Base-by-base conservation (phyloP, 129 eudicot species). In the Mikania micrantha region DNA sequence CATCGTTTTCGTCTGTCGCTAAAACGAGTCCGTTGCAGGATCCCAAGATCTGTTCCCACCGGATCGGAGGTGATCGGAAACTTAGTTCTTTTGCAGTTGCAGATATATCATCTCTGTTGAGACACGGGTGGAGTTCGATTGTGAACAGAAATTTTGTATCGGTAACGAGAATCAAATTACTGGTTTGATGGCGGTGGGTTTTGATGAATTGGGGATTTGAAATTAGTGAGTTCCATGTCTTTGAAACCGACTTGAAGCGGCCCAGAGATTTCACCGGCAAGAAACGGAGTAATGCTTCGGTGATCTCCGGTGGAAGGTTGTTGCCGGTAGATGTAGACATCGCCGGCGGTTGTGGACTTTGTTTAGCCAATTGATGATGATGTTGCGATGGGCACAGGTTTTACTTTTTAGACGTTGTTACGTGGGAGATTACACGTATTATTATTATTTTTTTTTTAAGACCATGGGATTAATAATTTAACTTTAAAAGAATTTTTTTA, bases 21-120 rank as follows among this genome's bases (percentile, higher is more conserved):
- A 85, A 66, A 31, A 75, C 69, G 27, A 87, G 69, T 8, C 88
- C 95, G 36, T 87, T 79, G 60, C 84, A 84, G 13, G 91, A 84
- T 28, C 84, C 84, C 16, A 44, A 70, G 2, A 81, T 41, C 19
- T 31, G 63, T 36, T 75, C 48, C 63, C 73, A 73, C 8, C 4
- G 1, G 25, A 32, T 67, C 31, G 29, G 27, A 34, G 20, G 41
- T 27, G 49, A 54, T 27, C 12, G 54, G 65, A 75, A 74, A 25
- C 13, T 48, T 21, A 84, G 50, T 67, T 72, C 45, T 15, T 28
- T 77, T 9, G 68, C 57, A 10, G 69, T 69, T 5, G 5, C 29
- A 42, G 57, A 19, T 29, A 64, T 31, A 8, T 15, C 42, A 45
- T 68, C 24, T 1, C 9, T 58, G 42, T 5, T 29, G 54, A 60